phyloP scores from a whole-genome alignment of 257 asterid species.

The Ballota nigra region DNA sequence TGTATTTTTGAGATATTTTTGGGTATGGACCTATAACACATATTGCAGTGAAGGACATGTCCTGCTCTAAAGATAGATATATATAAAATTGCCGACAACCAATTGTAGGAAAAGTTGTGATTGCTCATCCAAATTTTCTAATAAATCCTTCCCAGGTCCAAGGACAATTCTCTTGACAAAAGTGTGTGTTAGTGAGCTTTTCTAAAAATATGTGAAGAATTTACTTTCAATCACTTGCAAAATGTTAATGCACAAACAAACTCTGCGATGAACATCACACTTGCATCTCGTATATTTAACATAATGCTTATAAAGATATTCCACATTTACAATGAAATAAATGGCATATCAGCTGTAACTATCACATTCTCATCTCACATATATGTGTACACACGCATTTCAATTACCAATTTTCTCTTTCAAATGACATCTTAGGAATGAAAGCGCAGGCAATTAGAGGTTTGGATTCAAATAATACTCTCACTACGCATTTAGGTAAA shows the following conservation, averaged over 20 bases:
- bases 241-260: background rate
- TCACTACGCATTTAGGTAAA: background rate
- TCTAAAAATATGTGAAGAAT: background rate
- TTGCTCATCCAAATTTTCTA: background rate
- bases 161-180: background rate
- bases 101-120: background rate
- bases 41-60: background rate
- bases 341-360: background rate
- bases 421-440: background rate
- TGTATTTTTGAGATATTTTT: no score
- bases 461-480: background rate
- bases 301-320: background rate
- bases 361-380: slow-evolving; percentile 1
- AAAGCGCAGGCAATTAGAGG: background rate
- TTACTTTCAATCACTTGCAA: background rate
- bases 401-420: background rate
- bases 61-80: background rate
- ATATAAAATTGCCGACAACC: background rate
- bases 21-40: background rate
- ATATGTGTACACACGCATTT: background rate
- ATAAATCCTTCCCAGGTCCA: background rate
- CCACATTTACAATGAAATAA: background rate
- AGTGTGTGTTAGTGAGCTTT: background rate
- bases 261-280: background rate
- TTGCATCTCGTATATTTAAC: background rate